Conservation (phyloP, 2,329 filamentous ascomycete species). For the Ophiocordyceps unilateralis region DNA sequence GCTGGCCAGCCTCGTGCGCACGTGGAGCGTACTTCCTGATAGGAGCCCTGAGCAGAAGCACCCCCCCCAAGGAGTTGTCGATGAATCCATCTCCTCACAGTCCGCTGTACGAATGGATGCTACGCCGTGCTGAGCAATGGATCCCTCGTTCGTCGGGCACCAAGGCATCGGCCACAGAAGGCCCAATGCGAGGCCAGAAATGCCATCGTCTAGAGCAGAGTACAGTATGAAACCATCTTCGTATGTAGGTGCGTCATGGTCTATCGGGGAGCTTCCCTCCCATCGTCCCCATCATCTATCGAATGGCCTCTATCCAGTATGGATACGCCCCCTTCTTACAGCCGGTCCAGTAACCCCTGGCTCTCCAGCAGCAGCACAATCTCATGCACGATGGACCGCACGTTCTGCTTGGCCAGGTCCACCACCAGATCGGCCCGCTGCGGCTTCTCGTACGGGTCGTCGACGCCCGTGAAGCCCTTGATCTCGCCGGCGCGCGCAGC, state of each 20-base stretch:
- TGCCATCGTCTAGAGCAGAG: no score
- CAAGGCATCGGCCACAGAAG: background rate
- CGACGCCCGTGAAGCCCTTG: conserved; percentile 95
- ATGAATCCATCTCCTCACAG: no score
- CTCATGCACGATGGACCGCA: conserved; percentile 89
- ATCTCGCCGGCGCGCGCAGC: conserved; percentile 77
- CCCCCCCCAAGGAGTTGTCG: background rate
- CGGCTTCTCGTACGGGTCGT: conserved; percentile 88
- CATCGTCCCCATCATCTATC: no score
- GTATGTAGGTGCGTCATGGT: background rate
- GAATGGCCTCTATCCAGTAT: background rate
- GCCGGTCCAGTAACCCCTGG: conserved; percentile 65
- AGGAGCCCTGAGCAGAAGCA: background rate
- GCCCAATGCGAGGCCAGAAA: no score
- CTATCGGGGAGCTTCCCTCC: background rate
- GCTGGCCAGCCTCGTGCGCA: background rate
- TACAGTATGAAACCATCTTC: no score
- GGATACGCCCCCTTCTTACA: no score
- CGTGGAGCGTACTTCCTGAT: background rate
- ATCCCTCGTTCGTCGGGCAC: background rate
- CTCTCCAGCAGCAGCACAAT: conserved; percentile 87
- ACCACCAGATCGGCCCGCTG: conserved; percentile 69
- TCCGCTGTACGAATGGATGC: background rate
- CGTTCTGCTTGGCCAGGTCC: conserved; percentile 69
- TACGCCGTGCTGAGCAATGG: background rate